These are phyloP conservation scores for Didymella sp. DNA, from an alignment of 2,329 filamentous ascomycete genomes.

Conservation along the genomic window DNA sequence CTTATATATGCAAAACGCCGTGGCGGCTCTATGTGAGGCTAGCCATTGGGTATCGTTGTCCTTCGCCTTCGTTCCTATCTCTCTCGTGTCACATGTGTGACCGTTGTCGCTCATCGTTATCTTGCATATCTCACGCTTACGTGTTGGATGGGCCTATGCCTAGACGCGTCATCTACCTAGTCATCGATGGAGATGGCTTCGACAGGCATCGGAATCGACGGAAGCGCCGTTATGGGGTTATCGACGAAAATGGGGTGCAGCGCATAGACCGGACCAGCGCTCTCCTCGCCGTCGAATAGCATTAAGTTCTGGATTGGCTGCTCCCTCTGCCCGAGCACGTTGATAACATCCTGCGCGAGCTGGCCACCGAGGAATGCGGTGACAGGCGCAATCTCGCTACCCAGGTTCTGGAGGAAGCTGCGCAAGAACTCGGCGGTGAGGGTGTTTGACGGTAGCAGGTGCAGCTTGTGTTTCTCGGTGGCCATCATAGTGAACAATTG, in stretches of 20 bases:
- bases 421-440: constrained; percentile 70
- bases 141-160: not conserved
- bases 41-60: constrained; percentile 19
- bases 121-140: not conserved
- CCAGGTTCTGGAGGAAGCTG: constrained; percentile 85
- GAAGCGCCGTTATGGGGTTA: constrained; percentile 26
- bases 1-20: constrained; percentile 14
- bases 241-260: constrained; percentile 68
- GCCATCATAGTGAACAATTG: constrained; percentile 78
- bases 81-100: not conserved
- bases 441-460: constrained; percentile 55
- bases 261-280: constrained; percentile 79
- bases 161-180: not conserved
- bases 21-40: not conserved
- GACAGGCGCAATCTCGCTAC: constrained; percentile 83
- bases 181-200: constrained; percentile 23
- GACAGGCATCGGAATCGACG: constrained; percentile 36
- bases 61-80: not conserved
- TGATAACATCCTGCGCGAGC: constrained; percentile 95
- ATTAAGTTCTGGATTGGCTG: constrained; percentile 96
- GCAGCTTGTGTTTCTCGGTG: constrained; percentile 76
- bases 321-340: constrained; percentile 87
- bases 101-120: not conserved
- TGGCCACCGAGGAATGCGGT: constrained; percentile 88
- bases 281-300: constrained; percentile 84